A percentile compares a stretch with the other conserved stretches of the same genome.
These are phyloP conservation scores for Tetraselmis chui DNA, from an alignment of 139 green algal species.

Conservation along the genomic window DNA sequence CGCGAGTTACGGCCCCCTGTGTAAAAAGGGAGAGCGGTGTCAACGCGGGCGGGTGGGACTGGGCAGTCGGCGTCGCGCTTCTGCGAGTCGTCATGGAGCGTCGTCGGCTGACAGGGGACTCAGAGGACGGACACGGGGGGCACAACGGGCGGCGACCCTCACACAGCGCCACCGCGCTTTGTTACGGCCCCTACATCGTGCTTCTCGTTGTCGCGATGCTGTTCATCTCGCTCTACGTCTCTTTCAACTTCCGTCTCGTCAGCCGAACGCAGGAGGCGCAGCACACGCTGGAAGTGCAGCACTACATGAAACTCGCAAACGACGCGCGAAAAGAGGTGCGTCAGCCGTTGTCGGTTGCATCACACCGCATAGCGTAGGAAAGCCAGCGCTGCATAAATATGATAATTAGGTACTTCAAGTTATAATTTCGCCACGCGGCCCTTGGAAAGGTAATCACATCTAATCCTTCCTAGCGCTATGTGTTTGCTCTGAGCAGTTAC, in stretches of 20 bases:
- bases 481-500: too few relatives aligned
- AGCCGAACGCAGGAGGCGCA: not conserved
- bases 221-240: not conserved
- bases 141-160: not conserved
- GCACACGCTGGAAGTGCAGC: not conserved
- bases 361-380: too few relatives aligned
- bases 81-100: not conserved
- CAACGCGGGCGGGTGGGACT: too few relatives aligned
- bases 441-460: too few relatives aligned
- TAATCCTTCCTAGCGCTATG: too few relatives aligned
- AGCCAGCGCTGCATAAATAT: too few relatives aligned
- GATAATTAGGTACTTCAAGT: too few relatives aligned
- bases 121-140: not conserved
- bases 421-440: too few relatives aligned
- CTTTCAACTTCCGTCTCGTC: not conserved
- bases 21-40: too few relatives aligned
- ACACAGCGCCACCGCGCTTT: not conserved
- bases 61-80: too few relatives aligned
- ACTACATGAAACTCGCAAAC: not conserved
- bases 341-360: too few relatives aligned
- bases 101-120: not conserved
- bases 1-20: too few relatives aligned
- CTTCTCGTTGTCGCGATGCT: not conserved
- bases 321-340: not conserved
- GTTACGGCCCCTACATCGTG: not conserved